Evolutionary conservation across 257 asterid species (phyloP).

Genomic region (Paulownia fortunei): DNA sequence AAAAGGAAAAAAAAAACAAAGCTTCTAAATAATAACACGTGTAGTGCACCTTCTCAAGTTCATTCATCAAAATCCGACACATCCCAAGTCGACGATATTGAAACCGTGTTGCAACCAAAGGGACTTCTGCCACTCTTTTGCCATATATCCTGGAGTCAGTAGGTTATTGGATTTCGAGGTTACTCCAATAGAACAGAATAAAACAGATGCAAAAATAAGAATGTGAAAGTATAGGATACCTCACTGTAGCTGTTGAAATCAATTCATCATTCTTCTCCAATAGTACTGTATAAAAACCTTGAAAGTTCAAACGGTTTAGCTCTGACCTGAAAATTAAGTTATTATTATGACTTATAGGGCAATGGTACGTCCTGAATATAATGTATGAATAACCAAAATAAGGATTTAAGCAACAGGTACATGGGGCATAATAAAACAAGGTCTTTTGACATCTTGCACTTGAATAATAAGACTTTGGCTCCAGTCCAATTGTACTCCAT

Average conservation of each 20-base stretch:
- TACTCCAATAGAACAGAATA: conserved; percentile 8
- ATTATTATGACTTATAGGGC: background rate
- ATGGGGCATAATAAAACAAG: background rate
- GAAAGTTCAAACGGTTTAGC: conserved; percentile 76
- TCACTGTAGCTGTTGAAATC: conserved; percentile 74
- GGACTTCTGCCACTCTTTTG: conserved; percentile 85
- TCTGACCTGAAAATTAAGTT: conserved; percentile 68
- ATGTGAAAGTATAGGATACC: conserved; percentile 50
- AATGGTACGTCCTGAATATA: background rate
- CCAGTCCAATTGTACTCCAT: background rate
- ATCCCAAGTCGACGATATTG: conserved; percentile 89
- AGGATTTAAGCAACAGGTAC: background rate
- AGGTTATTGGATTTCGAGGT: conserved; percentile 16
- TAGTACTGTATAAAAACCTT: conserved; percentile 79
- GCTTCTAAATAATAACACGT: background rate
- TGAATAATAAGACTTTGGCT: background rate
- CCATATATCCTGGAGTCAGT: conserved; percentile 71
- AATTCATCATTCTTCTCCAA: conserved; percentile 78
- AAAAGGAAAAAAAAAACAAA: background rate
- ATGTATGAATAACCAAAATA: background rate
- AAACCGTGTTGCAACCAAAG: conserved; percentile 86
- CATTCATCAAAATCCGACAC: conserved; percentile 87
- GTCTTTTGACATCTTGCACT: background rate
- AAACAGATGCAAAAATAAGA: conserved; percentile 18
- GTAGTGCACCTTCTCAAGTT: conserved; percentile 78